These are phyloP conservation scores for Papiliotrema laurentii DNA, from an alignment of 1,284 basidiomycete species.

Conservation along the genomic window DNA sequence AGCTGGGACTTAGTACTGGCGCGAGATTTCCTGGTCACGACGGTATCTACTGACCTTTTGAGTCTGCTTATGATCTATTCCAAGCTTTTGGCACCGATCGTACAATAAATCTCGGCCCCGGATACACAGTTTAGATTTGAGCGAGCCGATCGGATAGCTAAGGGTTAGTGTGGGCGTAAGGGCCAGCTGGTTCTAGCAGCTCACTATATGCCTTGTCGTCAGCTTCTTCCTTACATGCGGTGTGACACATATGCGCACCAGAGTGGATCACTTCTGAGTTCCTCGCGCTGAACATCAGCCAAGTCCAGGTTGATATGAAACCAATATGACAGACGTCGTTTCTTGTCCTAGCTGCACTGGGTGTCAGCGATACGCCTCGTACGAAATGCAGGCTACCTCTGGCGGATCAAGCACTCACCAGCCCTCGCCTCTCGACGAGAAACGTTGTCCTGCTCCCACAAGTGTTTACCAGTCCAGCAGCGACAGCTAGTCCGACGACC, in stretches of 20 bases:
- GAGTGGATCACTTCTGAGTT: slow-evolving; percentile 97
- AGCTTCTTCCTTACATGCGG: neutral
- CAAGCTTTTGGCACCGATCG: slow-evolving; percentile 61
- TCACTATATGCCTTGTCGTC: slow-evolving; percentile 19
- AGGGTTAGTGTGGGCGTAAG: no score
- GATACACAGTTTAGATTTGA: slow-evolving; percentile 84
- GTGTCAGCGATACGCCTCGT: neutral
- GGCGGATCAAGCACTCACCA: slow-evolving; percentile 39
- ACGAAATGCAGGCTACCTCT: no score
- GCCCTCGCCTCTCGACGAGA: slow-evolving; percentile 73
- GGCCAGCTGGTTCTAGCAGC: no score
- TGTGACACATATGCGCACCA: slow-evolving; percentile 50
- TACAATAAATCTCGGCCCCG: slow-evolving; percentile 84
- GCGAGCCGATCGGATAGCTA: slow-evolving; percentile 71
- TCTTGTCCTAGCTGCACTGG: slow-evolving; percentile 60
- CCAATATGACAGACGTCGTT: slow-evolving; percentile 59
- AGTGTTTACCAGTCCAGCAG: slow-evolving; percentile 64
- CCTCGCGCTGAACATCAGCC: slow-evolving; percentile 61
- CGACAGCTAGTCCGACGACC: slow-evolving; percentile 82
- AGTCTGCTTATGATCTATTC: slow-evolving; percentile 66
- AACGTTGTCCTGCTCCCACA: slow-evolving; percentile 70
- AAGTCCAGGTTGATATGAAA: neutral
- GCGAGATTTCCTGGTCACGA: neutral
- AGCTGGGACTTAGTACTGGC: slow-evolving; percentile 48
- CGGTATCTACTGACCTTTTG: slow-evolving; percentile 59